Evolutionary conservation across 108 stramenopile genomes (phyloP).

Genomic region (Nitzschia inconspicua): DNA sequence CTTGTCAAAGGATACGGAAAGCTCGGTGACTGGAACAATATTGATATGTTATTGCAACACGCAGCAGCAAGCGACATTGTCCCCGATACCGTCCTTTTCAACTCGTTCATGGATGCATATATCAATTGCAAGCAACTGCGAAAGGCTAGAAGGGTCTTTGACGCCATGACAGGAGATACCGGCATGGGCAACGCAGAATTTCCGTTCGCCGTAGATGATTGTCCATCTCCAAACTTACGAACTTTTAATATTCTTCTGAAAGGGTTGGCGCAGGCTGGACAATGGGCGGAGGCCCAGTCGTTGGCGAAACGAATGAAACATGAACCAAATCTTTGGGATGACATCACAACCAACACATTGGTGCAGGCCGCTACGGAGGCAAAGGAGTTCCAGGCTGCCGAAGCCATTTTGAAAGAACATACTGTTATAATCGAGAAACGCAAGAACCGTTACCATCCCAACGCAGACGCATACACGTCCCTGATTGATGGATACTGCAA

Average conservation of each 20-base stretch:
- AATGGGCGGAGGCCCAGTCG: constrained; percentile 35
- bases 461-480: constrained; percentile 84
- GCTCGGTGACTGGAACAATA: constrained; percentile 50
- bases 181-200: not conserved
- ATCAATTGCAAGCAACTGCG: constrained; percentile 65
- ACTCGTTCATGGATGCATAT: constrained; percentile 76
- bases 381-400: constrained; percentile 58
- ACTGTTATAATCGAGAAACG: constrained; percentile 13
- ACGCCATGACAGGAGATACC: constrained; percentile 31
- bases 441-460: constrained; percentile 50
- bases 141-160: constrained; percentile 50
- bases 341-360: constrained; percentile 79
- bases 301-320: constrained; percentile 46
- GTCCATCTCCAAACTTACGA: constrained; percentile 52
- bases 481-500: constrained; percentile 74
- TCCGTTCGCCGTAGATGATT: constrained; percentile 12
- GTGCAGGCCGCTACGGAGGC: constrained; percentile 67
- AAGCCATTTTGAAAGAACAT: constrained; percentile 46
- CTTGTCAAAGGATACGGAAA: constrained; percentile 74
- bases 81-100: constrained; percentile 63
- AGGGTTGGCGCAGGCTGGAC: constrained; percentile 57
- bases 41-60: constrained; percentile 50
- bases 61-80: constrained; percentile 43
- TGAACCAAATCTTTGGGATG: constrained; percentile 58
- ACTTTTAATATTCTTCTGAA: constrained; percentile 81